Conservation (phyloP, 352 stramenopile species). For the Pythium volutum region DNA sequence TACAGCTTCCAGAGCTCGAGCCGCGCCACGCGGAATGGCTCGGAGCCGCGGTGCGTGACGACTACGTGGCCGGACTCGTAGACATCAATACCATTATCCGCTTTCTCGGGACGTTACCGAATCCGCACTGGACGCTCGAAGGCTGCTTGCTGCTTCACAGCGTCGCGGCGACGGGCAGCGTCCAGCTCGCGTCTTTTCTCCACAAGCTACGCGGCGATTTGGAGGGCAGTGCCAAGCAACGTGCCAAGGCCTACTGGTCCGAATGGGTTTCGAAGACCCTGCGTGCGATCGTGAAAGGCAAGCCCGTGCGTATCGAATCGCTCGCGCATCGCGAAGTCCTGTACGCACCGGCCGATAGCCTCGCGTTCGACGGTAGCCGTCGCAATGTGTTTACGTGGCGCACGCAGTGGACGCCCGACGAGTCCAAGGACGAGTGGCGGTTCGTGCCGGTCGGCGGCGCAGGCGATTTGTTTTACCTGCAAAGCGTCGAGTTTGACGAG, state of each 20-base stretch:
- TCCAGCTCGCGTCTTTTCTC: constrained; percentile 59
- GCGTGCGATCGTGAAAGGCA: constrained; percentile 33
- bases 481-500: constrained; percentile 53
- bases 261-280: constrained; percentile 32
- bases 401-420: constrained; percentile 30
- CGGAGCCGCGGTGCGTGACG: constrained; percentile 53
- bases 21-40: constrained; percentile 36
- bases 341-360: constrained; percentile 27
- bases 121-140: constrained; percentile 69
- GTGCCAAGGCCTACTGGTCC: constrained; percentile 24
- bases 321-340: constrained; percentile 23
- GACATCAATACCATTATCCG: constrained; percentile 62
- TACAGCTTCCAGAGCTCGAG: constrained; percentile 58
- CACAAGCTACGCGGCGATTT: constrained; percentile 60
- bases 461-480: constrained; percentile 63
- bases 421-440: constrained; percentile 48
- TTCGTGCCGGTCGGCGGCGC: constrained; percentile 55
- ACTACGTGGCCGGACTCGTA: constrained; percentile 59
- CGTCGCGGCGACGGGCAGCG: constrained; percentile 41
- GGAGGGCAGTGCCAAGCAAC: constrained; percentile 38
- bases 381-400: constrained; percentile 43
- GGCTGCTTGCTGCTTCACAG: constrained; percentile 61
- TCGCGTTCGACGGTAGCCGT: constrained; percentile 33
- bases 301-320: constrained; percentile 27
- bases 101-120: constrained; percentile 64